Conservation (phyloP, 768 basidiomycete genomes). For the Cystoderma amianthinum region DNA sequence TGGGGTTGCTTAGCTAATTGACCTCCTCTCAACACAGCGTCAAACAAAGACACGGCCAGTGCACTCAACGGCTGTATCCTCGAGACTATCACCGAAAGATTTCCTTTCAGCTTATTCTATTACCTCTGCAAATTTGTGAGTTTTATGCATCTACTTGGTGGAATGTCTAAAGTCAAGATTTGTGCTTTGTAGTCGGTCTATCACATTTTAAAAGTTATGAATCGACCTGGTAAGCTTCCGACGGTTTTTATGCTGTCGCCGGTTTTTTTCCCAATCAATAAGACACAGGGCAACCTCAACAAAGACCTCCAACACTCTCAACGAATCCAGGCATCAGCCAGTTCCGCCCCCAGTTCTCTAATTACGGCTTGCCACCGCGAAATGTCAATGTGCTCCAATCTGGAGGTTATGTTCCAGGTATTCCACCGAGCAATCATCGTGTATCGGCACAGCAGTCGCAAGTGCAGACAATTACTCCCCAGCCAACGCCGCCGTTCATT, state of each 20-base stretch:
- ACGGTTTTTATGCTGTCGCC: constrained; percentile 7
- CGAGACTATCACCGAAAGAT: constrained; percentile 4
- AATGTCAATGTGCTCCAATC: constrained; percentile 42
- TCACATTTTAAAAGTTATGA: constrained; percentile 37
- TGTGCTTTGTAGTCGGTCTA: constrained; percentile 20
- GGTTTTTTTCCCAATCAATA: constrained; percentile 14
- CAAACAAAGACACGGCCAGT: constrained; percentile 7
- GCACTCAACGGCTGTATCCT: constrained; percentile 21
- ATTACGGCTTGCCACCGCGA: constrained; percentile 57
- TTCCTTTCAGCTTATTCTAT: background rate
- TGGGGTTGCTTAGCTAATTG: constrained; percentile 1
- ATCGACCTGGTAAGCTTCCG: constrained; percentile 47
- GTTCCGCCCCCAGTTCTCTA: constrained; percentile 51
- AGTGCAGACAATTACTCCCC: constrained; percentile 47
- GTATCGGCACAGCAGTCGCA: constrained; percentile 47
- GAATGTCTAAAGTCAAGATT: constrained; percentile 10
- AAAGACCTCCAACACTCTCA: constrained; percentile 70
- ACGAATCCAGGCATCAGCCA: constrained; percentile 59
- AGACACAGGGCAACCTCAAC: constrained; percentile 67
- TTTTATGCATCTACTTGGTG: constrained; percentile 3
- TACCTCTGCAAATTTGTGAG: background rate
- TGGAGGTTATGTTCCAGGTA: constrained; percentile 45
- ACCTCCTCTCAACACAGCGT: constrained; percentile 2
- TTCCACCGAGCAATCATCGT: constrained; percentile 58
- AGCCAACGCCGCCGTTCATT: constrained; percentile 57